These are phyloP conservation scores for Alternaria alternata DNA, from an alignment of 2,329 filamentous ascomycete species.

Conservation along the genomic window DNA sequence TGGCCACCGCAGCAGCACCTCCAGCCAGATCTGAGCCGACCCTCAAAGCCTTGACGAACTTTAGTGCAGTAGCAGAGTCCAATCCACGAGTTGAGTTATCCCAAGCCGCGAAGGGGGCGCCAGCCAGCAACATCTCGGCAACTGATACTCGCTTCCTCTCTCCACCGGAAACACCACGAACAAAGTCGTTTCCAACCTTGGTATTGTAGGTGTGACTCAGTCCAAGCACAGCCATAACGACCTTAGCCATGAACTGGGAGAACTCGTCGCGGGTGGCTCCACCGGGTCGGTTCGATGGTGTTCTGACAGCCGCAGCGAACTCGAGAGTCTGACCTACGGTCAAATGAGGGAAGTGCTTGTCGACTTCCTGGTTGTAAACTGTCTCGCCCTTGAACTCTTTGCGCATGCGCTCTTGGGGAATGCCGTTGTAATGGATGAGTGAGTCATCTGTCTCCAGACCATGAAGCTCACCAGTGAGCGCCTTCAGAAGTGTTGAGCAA, in stretches of 20 bases:
- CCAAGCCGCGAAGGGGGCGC: slow-evolving; percentile 53
- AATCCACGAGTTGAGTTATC: slow-evolving; percentile 56
- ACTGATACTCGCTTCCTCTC: slow-evolving; percentile 69
- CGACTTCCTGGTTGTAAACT: slow-evolving; percentile 58
- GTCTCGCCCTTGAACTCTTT: slow-evolving; percentile 58
- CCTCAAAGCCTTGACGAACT: slow-evolving; percentile 64
- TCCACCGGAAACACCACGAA: slow-evolving; percentile 69
- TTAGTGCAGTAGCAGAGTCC: slow-evolving; percentile 62
- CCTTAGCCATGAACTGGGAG: slow-evolving; percentile 57
- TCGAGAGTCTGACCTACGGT: slow-evolving; percentile 65
- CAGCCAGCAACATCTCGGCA: slow-evolving; percentile 60
- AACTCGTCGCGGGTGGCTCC: slow-evolving; percentile 54
- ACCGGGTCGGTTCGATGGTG: slow-evolving; percentile 54
- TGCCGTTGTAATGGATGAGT: slow-evolving; percentile 69
- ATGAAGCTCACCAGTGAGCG: slow-evolving; percentile 66
- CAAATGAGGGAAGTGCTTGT: slow-evolving; percentile 65
- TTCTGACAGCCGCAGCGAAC: slow-evolving; percentile 63
- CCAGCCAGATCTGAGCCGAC: slow-evolving; percentile 60
- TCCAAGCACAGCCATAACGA: slow-evolving; percentile 63
- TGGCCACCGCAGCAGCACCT: slow-evolving; percentile 63
- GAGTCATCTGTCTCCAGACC: slow-evolving; percentile 65
- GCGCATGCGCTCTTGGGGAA: slow-evolving; percentile 52
- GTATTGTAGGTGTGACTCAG: slow-evolving; percentile 64
- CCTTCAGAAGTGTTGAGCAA: slow-evolving; percentile 70
- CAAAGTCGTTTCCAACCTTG: slow-evolving; percentile 65